Conservation (phyloP, 352 stramenopile genomes). For the Pythium chondricola region DNA sequence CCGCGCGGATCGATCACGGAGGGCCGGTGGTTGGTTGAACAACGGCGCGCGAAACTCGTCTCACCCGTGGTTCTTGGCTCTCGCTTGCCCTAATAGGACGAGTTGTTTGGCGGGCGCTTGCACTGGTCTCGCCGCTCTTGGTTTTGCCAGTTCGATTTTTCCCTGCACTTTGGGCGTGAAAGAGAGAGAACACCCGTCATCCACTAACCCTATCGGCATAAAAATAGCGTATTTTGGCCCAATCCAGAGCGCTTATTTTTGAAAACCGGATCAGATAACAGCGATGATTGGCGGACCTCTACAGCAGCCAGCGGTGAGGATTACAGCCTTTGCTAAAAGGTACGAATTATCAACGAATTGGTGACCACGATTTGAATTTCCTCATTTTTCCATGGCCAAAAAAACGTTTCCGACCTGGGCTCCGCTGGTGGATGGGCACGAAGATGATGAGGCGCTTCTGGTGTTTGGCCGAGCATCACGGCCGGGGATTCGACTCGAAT, state of each 20-base stretch:
- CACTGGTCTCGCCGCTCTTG: constrained; percentile 9
- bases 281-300: no score
- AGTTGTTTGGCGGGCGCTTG: constrained; percentile 23
- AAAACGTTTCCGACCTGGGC: no score
- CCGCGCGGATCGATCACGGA: neutral
- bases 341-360: no score
- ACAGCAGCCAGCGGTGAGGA: no score
- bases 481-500: no score
- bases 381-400: no score
- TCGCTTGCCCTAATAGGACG: no score
- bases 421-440: no score
- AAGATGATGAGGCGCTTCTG: no score
- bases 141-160: neutral
- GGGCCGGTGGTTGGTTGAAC: neutral
- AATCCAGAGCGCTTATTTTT: constrained; percentile 3
- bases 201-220: constrained; percentile 1
- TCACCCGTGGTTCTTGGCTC: constrained; percentile 8
- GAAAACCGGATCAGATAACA: constrained; percentile 1
- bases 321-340: no score
- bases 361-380: no score
- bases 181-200: constrained; percentile 8
- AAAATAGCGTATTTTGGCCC: constrained; percentile 7
- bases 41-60: constrained; percentile 4
- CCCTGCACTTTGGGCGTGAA: neutral
- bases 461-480: no score